Percentiles rank a stretch among this genome's conserved stretches.
Evolutionary conservation across 129 eudicot species (phyloP).

Genomic region (Artemisia argyi): DNA sequence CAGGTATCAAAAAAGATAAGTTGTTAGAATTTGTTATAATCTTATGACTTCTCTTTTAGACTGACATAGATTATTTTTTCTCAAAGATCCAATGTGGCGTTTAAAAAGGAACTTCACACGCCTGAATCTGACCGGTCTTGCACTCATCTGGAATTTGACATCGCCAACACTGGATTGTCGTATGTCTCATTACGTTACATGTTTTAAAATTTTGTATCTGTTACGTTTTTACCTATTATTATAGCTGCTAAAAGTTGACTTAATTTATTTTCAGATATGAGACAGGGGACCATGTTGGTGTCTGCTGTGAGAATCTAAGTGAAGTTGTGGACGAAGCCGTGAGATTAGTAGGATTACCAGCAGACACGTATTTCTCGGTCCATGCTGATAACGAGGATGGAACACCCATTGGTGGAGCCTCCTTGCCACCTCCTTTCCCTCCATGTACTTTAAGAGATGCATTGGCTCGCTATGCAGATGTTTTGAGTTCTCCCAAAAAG

Average conservation of each 20-base stretch:
- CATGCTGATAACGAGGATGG: constrained; percentile 76
- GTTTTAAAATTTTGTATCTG: not conserved
- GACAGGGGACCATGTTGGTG: constrained; percentile 93
- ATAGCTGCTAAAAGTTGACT: not conserved
- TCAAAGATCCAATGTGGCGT: constrained; percentile 69
- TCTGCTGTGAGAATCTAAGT: constrained; percentile 66
- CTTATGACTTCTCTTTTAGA: not conserved
- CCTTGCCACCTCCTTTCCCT: constrained; percentile 85
- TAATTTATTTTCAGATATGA: constrained; percentile 51
- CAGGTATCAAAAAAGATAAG: constrained; percentile 49
- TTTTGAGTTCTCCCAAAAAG: constrained; percentile 68
- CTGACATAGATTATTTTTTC: constrained; percentile 14
- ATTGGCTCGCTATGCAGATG: constrained; percentile 77
- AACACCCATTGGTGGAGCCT: constrained; percentile 62
- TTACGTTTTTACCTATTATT: not conserved
- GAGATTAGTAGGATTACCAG: constrained; percentile 47
- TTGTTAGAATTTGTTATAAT: not conserved
- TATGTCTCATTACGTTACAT: constrained; percentile 29
- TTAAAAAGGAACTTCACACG: constrained; percentile 81
- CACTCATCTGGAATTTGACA: constrained; percentile 93
- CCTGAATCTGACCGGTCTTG: constrained; percentile 90
- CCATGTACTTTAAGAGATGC: constrained; percentile 78
- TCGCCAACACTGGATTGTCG: constrained; percentile 73
- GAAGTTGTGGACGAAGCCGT: constrained; percentile 82
- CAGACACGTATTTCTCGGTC: constrained; percentile 67